phyloP scores from a whole-genome alignment of 768 basidiomycete genomes.

The Gloeostereum incarnatum region DNA sequence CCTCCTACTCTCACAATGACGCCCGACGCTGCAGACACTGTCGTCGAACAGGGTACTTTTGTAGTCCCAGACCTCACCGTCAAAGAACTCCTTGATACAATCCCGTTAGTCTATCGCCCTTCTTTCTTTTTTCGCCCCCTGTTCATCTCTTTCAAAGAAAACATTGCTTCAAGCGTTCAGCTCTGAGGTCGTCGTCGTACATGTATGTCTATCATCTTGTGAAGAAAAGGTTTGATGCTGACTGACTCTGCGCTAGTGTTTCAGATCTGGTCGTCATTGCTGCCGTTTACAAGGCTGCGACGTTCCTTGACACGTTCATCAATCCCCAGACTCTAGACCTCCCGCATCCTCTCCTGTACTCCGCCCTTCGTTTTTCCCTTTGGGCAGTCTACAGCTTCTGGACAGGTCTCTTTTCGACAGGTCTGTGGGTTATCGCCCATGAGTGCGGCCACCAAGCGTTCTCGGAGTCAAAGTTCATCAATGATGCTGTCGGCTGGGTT shows the following conservation, averaged over 20 bases:
- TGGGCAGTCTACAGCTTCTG: constrained; percentile 81
- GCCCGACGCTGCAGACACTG: constrained; percentile 8
- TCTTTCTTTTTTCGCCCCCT: constrained; percentile 1
- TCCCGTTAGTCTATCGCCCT: constrained; percentile 51
- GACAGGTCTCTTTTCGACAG: constrained; percentile 81
- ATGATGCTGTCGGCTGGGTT: constrained; percentile 89
- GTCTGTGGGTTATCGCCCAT: constrained; percentile 91
- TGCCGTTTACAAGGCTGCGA: constrained; percentile 57
- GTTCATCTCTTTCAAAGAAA: constrained; percentile 28
- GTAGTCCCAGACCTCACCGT: constrained; percentile 78
- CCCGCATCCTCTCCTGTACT: constrained; percentile 52
- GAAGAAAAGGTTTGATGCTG: background rate
- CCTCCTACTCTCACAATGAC: constrained; percentile 2
- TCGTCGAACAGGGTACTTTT: constrained; percentile 47
- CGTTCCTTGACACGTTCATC: constrained; percentile 54
- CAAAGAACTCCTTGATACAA: constrained; percentile 77
- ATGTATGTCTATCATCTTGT: constrained; percentile 38
- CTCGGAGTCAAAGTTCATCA: constrained; percentile 85
- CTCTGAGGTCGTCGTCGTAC: constrained; percentile 68
- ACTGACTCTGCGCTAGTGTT: constrained; percentile 32
- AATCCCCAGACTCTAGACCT: constrained; percentile 44
- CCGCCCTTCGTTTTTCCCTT: constrained; percentile 50
- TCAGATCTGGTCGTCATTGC: constrained; percentile 72
- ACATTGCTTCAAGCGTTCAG: constrained; percentile 89
- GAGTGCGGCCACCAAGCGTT: constrained; percentile 97